Evolutionary conservation across 768 basidiomycete species (phyloP).

Genomic region (Gyrodon lividus): DNA sequence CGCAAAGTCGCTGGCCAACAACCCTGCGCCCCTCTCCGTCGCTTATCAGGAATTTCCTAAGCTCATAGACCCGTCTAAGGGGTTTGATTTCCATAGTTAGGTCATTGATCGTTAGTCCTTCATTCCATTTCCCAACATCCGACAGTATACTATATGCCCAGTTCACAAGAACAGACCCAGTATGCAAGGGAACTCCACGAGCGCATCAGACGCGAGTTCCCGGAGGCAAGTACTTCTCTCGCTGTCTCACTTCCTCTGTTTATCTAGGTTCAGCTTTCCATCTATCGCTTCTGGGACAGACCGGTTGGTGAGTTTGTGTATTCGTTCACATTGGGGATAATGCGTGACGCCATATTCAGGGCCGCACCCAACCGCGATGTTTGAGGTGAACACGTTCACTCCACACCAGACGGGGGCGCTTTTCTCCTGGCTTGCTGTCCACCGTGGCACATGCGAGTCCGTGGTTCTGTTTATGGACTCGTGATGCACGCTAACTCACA

Average conservation of each 20-base stretch:
- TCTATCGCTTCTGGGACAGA: slow-evolving; percentile 61
- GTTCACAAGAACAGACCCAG: slow-evolving; percentile 39
- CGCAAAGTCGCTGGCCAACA: slow-evolving; percentile 56
- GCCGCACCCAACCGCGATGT: slow-evolving; percentile 73
- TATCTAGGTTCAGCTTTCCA: slow-evolving; percentile 45
- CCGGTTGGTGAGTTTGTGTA: slow-evolving; percentile 49
- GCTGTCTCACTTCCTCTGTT: background rate
- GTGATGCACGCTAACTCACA: background rate
- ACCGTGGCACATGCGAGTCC: slow-evolving; percentile 71
- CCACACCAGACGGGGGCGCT: slow-evolving; percentile 70
- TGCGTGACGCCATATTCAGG: slow-evolving; percentile 32
- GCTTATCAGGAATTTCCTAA: slow-evolving; percentile 55
- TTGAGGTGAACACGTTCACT: slow-evolving; percentile 64
- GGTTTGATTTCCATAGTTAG: slow-evolving; percentile 75
- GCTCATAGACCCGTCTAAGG: slow-evolving; percentile 52
- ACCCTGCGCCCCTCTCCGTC: slow-evolving; percentile 43
- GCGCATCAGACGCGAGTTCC: slow-evolving; percentile 60
- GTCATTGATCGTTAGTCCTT: slow-evolving; percentile 17
- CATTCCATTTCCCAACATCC: background rate
- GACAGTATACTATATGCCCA: slow-evolving; percentile 63
- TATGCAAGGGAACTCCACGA: slow-evolving; percentile 59
- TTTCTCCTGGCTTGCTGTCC: slow-evolving; percentile 64
- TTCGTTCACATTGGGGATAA: background rate
- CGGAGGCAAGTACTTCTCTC: slow-evolving; percentile 45
- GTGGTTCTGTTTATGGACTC: slow-evolving; percentile 25